Conservation (phyloP, 176 grass and related monocot species). For the Lolium rigidum region DNA sequence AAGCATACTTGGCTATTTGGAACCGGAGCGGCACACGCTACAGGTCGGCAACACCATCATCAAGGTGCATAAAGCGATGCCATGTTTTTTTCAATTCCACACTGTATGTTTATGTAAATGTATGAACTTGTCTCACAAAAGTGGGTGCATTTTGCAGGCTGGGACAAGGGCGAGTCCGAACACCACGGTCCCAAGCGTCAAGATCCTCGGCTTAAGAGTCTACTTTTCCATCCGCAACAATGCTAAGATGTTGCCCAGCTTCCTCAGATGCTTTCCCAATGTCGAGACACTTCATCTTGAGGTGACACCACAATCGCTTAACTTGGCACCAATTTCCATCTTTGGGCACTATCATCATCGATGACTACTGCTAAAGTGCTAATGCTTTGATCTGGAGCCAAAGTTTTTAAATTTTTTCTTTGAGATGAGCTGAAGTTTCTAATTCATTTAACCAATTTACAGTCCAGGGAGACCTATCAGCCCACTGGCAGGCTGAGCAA, state of each 20-base stretch:
- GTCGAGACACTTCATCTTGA: neutral
- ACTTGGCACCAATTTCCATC: neutral
- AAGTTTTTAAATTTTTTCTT: neutral
- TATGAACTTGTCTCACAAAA: neutral
- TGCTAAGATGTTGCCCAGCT: constrained; percentile 4
- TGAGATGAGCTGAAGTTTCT: neutral
- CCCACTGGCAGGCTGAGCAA: neutral
- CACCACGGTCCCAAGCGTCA: constrained; percentile 1
- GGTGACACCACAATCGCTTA: neutral
- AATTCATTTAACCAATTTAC: neutral
- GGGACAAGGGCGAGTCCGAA: neutral
- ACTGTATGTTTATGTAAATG: neutral
- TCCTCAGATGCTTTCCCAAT: constrained; percentile 17
- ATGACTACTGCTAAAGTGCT: neutral
- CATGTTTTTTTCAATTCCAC: neutral
- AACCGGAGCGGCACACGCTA: neutral
- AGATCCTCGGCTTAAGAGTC: neutral
- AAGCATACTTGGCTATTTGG: neutral
- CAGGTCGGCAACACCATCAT: neutral
- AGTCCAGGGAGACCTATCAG: neutral
- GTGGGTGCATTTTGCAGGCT: neutral
- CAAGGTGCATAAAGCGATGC: neutral
- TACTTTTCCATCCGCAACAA: neutral
- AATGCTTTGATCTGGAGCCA: neutral
- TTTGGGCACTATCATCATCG: neutral